Evolutionary conservation across 2,329 filamentous ascomycete genomes (phyloP), one percentile per base, ranked within the genome.

Genomic region (Bipolaris bicolor): DNA sequence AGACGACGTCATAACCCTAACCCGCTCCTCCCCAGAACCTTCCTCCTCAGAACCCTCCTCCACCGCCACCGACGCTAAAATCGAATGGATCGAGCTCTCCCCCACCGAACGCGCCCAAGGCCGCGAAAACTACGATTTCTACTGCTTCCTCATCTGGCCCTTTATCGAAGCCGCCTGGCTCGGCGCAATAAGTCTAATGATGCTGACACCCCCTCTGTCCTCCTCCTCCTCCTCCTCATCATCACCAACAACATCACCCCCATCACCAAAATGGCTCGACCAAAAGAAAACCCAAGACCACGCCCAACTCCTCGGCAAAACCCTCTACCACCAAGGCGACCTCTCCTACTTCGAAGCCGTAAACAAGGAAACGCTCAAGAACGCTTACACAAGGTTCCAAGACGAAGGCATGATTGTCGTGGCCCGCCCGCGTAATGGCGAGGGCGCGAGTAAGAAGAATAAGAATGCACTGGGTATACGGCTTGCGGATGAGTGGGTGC

Each of bases 111-210:
- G 93, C 16, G 82, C 84, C 29, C 87, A 85, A 6, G 95, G 95
- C 1, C 83, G 94, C 36, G 95, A 99, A 76, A 98, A 97, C 69
- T 99, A 90, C 70, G 95, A 99, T 73, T 99, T 99, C 77, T 98
- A 98, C 79, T 98, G 94, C 79, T 99, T 98, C 82, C 80, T 99
- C 18, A 92, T 99, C 62, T 99, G 95, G 95, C 95, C 95, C 0
- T 99, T 99, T 67, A 93, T 98, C 64, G 95, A 99, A 77, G 90
- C 93, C 0, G 89, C 86, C 50, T 99, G 95, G 95, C 84, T 99
- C 1, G 93, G 92, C 10, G 90, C 92, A 0, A 89, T 98, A 0
- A 92, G 90, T 0, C 81, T 98, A 0, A 89, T 97, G 81, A 93
- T 94, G 43, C 83, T 98, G 13, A 89, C 91, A 0, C 92, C 93